Conservation (phyloP, 78 protist genomes). For the Trichosphaerium sp. region DNA sequence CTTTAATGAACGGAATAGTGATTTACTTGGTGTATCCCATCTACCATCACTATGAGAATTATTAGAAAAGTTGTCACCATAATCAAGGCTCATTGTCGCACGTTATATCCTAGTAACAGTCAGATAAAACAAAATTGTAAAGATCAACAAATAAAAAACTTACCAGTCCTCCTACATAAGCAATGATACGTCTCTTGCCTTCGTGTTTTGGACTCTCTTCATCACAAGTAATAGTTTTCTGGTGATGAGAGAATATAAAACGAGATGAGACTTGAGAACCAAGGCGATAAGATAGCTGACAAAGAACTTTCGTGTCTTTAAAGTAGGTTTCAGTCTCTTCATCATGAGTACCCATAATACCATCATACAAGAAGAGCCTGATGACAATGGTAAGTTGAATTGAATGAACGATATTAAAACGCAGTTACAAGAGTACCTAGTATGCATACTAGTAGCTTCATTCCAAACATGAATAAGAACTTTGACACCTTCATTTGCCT, state of each 20-base stretch:
- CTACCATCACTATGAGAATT: not conserved
- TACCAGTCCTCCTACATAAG: constrained; percentile 29
- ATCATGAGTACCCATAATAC: constrained; percentile 25
- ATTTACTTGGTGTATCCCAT: constrained; percentile 25
- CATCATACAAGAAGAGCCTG: too few species aligned
- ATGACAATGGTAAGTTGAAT: too few species aligned
- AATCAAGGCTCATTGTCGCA: not conserved
- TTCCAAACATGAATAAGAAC: constrained; percentile 5
- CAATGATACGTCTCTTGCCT: constrained; percentile 13
- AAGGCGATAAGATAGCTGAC: not conserved
- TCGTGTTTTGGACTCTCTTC: not conserved
- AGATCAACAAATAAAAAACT: too few species aligned
- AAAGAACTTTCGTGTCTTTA: not conserved
- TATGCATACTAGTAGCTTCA: too few species aligned
- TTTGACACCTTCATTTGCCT: constrained; percentile 7
- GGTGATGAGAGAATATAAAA: not conserved
- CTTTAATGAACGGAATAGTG: constrained; percentile 10
- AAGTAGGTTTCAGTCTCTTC: constrained; percentile 17
- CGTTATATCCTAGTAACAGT: not conserved
- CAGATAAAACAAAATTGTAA: constrained; percentile 7
- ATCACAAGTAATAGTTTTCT: not conserved
- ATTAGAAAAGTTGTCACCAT: not conserved
- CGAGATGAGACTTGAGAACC: not conserved
- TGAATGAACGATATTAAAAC: too few species aligned
- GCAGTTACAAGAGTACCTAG: too few species aligned